Conservation (phyloP, 179 eudicot genomes). For the Silene noctiflora region DNA sequence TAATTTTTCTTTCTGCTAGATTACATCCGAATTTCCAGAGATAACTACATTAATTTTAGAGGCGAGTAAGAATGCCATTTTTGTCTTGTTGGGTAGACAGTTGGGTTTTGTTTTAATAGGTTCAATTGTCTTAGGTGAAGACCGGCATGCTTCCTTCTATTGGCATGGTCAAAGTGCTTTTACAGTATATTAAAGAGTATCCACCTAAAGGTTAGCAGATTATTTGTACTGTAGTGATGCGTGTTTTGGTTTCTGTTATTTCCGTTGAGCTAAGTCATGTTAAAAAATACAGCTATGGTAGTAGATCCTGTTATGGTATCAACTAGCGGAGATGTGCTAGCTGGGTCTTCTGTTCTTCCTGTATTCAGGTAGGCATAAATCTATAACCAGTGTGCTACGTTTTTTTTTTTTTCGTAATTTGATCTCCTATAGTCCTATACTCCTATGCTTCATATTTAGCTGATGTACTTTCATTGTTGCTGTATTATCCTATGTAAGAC, state of each 20-base stretch:
- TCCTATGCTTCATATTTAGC: neutral
- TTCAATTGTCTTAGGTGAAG: conserved; percentile 51
- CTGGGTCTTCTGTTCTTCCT: conserved; percentile 66
- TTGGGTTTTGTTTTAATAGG: neutral
- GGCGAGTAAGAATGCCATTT: neutral
- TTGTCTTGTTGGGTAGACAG: neutral
- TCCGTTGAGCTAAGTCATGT: conserved; percentile 35
- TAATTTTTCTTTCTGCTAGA: neutral
- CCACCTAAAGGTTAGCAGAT: conserved; percentile 59
- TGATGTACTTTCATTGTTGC: conserved; percentile 1
- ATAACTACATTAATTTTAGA: neutral
- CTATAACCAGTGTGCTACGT: conserved; percentile 5
- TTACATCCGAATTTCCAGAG: neutral
- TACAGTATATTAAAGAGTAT: conserved; percentile 52
- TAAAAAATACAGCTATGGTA: conserved; percentile 76
- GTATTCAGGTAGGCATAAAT: conserved; percentile 47
- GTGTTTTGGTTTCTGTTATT: conserved; percentile 13
- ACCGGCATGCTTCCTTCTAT: conserved; percentile 94
- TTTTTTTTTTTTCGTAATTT: neutral
- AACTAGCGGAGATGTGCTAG: conserved; percentile 84
- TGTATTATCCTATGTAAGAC: neutral
- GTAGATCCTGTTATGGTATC: conserved; percentile 99
- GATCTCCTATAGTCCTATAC: too few relatives aligned
- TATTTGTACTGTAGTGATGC: conserved; percentile 8
- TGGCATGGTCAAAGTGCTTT: conserved; percentile 62